Evolutionary conservation across 306 rosid species (phyloP).

Genomic region (Gynostemma pentaphyllum): DNA sequence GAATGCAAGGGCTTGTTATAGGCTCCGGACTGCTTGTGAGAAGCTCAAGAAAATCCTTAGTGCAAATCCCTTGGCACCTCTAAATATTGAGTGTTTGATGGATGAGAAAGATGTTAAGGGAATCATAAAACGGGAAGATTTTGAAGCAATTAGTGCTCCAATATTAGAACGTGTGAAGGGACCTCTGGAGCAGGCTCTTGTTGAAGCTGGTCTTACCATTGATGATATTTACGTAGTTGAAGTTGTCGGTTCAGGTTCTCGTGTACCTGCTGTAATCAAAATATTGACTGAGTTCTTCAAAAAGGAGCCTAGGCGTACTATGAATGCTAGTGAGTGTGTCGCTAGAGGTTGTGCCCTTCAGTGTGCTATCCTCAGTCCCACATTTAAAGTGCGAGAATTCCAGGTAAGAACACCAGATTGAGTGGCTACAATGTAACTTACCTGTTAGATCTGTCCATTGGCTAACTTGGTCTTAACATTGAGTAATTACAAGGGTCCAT

Average conservation of each 20-base stretch:
- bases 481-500: not conserved
- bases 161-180: constrained; percentile 79
- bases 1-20: constrained; percentile 76
- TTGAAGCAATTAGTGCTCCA: constrained; percentile 70
- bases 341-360: constrained; percentile 88
- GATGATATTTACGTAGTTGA: constrained; percentile 70
- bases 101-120: constrained; percentile 90
- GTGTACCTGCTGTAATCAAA: constrained; percentile 69
- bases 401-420: constrained; percentile 38
- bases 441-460: not conserved
- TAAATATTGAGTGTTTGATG: constrained; percentile 90
- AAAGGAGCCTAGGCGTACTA: constrained; percentile 93
- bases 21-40: constrained; percentile 82
- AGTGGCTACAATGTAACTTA: not conserved
- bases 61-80: constrained; percentile 86
- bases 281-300: constrained; percentile 76
- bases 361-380: constrained; percentile 94
- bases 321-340: constrained; percentile 97
- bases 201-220: constrained; percentile 63
- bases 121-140: constrained; percentile 81
- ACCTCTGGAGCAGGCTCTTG: constrained; percentile 84
- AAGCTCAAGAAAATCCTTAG: constrained; percentile 91
- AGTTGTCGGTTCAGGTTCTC: constrained; percentile 96
- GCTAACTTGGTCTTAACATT: not conserved
- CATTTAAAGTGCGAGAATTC: constrained; percentile 86